These are phyloP conservation scores for Pseudogymnoascus sp. DNA, from an alignment of 2,329 filamentous ascomycete genomes.

Conservation along the genomic window DNA sequence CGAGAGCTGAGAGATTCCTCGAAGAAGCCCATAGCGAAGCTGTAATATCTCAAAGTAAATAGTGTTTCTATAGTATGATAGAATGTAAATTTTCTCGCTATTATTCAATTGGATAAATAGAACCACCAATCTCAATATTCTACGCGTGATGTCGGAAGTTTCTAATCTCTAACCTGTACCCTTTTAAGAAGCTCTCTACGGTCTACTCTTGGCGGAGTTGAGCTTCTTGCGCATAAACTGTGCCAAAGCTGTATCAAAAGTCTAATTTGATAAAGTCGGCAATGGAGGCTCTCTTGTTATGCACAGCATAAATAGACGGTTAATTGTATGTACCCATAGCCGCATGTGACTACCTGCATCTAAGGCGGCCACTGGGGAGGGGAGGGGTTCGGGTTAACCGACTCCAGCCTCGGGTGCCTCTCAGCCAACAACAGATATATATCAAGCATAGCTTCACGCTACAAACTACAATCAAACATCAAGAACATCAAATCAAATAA, in stretches of 20 bases:
- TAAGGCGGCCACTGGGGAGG: background rate
- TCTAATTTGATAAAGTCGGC: background rate
- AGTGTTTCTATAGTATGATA: background rate
- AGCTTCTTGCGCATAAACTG: background rate
- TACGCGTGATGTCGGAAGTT: background rate
- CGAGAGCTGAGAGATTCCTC: slow-evolving; percentile 35
- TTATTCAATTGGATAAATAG: background rate
- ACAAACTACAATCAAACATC: background rate
- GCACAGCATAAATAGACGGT: background rate
- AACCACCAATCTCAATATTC: background rate
- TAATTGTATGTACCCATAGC: background rate
- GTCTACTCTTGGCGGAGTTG: background rate
- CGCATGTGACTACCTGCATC: background rate
- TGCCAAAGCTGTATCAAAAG: background rate
- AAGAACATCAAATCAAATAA: background rate
- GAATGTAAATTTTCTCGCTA: background rate
- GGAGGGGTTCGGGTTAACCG: slow-evolving; percentile 1
- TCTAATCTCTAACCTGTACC: background rate
- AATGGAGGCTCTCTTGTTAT: background rate
- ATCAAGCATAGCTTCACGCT: background rate
- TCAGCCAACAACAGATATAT: slow-evolving; percentile 2
- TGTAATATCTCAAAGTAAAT: background rate
- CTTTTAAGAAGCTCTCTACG: background rate
- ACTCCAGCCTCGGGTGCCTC: background rate
- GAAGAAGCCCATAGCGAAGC: slow-evolving; percentile 24